Conservation (phyloP, 2,329 filamentous ascomycete species). For the Neofusicoccum kwambonambiense region DNA sequence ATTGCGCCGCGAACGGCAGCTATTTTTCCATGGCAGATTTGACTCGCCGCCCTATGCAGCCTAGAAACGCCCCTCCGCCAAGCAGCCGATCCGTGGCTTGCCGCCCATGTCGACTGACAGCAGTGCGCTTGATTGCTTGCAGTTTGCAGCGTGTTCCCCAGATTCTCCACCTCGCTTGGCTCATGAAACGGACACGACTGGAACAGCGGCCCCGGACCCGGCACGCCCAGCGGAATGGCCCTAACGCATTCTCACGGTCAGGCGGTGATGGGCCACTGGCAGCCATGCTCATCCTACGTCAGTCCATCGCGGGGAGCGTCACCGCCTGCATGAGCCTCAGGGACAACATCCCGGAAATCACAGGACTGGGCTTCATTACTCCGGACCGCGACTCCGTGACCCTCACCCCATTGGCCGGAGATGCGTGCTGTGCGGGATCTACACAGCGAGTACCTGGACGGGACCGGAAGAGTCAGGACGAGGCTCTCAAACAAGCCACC, state of each 20-base stretch:
- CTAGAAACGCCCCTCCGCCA: not conserved
- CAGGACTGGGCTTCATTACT: constrained; percentile 4
- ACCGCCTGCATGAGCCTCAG: constrained; percentile 6
- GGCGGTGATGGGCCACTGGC: not conserved
- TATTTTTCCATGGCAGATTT: not conserved
- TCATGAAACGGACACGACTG: constrained; percentile 12
- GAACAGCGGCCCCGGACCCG: constrained; percentile 1
- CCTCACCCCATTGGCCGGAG: not conserved
- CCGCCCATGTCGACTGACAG: not conserved
- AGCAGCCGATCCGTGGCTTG: not conserved
- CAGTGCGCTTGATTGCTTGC: not conserved
- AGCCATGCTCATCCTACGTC: not conserved
- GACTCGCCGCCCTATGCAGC: not conserved
- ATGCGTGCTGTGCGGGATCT: not conserved
- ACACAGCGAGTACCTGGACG: not conserved
- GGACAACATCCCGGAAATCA: constrained; percentile 9
- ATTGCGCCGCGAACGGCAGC: not conserved
- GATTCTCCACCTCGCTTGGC: constrained; percentile 14
- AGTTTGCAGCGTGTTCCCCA: constrained; percentile 1
- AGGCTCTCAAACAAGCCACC: not conserved
- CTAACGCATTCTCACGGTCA: not conserved
- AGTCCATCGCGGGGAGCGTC: not conserved
- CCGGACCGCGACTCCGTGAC: not conserved
- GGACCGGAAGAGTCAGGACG: not conserved
- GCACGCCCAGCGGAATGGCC: not conserved